A percentile compares a stretch with the other conserved stretches of the same genome.
Evolutionary conservation across 2,329 filamentous ascomycete genomes (phyloP).

Genomic region (Coniella vitis): DNA sequence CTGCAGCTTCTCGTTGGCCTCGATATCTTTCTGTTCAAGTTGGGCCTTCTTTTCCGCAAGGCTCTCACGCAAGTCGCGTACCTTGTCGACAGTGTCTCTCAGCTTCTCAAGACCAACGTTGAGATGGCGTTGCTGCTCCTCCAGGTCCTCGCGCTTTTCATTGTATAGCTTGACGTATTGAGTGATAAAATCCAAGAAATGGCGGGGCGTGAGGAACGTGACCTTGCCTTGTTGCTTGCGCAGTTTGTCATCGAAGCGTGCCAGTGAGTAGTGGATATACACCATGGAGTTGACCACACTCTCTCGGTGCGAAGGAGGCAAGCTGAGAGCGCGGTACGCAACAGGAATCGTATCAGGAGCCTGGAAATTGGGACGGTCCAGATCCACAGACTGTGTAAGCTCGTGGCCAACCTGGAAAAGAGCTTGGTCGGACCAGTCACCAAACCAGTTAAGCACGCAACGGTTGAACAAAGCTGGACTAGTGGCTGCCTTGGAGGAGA

Average conservation of each 20-base stretch:
- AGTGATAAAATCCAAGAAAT: slow-evolving; percentile 96
- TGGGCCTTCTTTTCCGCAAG: slow-evolving; percentile 92
- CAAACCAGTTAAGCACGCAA: slow-evolving; percentile 99
- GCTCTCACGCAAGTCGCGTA: slow-evolving; percentile 82
- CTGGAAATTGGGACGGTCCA: slow-evolving; percentile 79
- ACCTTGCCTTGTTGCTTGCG: slow-evolving; percentile 86
- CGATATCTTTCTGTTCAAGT: slow-evolving; percentile 85
- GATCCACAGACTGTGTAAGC: slow-evolving; percentile 90
- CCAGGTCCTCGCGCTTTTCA: slow-evolving; percentile 95
- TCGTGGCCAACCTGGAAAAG: slow-evolving; percentile 96
- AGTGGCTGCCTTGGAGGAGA: slow-evolving; percentile 93
- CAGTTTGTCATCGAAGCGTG: slow-evolving; percentile 80
- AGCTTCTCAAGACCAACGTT: slow-evolving; percentile 98
- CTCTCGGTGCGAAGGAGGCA: slow-evolving; percentile 87
- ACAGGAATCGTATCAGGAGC: slow-evolving; percentile 90
- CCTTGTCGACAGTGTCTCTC: slow-evolving; percentile 93
- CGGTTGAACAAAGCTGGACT: slow-evolving; percentile 98
- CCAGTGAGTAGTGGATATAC: slow-evolving; percentile 92
- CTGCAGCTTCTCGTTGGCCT: slow-evolving; percentile 95
- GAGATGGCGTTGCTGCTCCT: slow-evolving; percentile 96
- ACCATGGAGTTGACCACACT: slow-evolving; percentile 98
- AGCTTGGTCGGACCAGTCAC: slow-evolving; percentile 98
- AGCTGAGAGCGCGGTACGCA: slow-evolving; percentile 75
- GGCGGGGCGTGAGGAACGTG: slow-evolving; percentile 89
- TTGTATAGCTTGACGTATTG: slow-evolving; percentile 97